These are phyloP conservation scores for Eutrema salsugineum DNA, from an alignment of 441 rosid genomes.

Conservation along the genomic window DNA sequence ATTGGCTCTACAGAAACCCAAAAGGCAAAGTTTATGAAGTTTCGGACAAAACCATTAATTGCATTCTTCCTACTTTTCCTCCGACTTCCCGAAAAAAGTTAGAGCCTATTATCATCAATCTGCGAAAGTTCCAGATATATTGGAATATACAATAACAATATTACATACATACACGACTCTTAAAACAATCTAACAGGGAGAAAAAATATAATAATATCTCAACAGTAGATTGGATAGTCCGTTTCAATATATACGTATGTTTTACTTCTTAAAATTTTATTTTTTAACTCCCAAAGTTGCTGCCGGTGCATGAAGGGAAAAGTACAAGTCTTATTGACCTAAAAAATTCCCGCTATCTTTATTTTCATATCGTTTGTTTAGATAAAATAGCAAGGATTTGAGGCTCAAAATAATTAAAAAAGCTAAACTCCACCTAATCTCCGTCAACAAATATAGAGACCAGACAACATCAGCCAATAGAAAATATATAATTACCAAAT, in stretches of 20 bases:
- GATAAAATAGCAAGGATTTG: neutral
- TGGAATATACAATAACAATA: neutral
- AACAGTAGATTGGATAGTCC: neutral
- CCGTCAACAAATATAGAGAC: neutral
- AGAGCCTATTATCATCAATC: neutral
- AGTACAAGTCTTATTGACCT: neutral
- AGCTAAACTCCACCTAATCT: slow-evolving; percentile 10
- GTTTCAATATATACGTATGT: no score
- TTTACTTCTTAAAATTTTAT: no score
- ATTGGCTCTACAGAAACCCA: slow-evolving; percentile 29
- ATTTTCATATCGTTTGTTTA: no score
- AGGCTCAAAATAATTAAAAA: neutral
- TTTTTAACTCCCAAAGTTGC: no score
- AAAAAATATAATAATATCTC: no score
- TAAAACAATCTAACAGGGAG: no score
- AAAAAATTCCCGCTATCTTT: no score
- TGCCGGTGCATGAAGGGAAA: no score
- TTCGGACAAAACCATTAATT: slow-evolving; percentile 22
- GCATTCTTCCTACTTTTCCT: slow-evolving; percentile 4
- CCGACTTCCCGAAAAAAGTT: neutral
- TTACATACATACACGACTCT: no score
- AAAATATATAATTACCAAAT: slow-evolving; percentile 6
- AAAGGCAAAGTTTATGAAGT: slow-evolving; percentile 24
- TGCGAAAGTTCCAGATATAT: slow-evolving; percentile 27
- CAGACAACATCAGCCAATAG: slow-evolving; percentile 14